Conservation (phyloP, 306 rosid genomes). For the Ziziphus jujuba region DNA sequence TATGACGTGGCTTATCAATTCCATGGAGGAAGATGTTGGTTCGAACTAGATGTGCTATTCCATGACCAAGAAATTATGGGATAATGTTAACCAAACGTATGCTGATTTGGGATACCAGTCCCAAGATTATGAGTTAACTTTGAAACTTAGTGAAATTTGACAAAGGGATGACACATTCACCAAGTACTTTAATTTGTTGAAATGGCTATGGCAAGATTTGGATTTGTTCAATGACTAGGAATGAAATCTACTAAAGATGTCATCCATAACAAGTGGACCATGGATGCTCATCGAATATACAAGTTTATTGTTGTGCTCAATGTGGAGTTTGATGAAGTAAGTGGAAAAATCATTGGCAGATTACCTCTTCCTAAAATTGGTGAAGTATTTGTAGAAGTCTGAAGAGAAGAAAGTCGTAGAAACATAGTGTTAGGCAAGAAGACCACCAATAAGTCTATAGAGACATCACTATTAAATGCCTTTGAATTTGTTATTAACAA, state of each 20-base stretch:
- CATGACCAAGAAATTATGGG: too few species aligned
- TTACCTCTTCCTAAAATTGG: neutral
- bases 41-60: too few species aligned
- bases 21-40: neutral
- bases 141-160: neutral
- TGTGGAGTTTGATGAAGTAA: too few species aligned
- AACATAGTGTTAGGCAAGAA: too few species aligned
- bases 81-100: neutral
- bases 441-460: too few species aligned
- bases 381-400: neutral
- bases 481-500: too few species aligned
- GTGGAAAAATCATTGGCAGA: neutral
- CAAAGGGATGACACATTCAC: neutral
- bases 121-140: neutral
- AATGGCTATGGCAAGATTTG: neutral
- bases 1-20: neutral
- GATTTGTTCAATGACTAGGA: neutral
- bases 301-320: neutral
- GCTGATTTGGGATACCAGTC: neutral
- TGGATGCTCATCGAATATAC: neutral
- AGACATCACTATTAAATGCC: too few species aligned
- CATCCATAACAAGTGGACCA: neutral
- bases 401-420: neutral
- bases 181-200: neutral
- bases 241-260: too few species aligned